phyloP scores from a whole-genome alignment of 176 grass and related monocot species.

The Ensete ventricosum region DNA sequence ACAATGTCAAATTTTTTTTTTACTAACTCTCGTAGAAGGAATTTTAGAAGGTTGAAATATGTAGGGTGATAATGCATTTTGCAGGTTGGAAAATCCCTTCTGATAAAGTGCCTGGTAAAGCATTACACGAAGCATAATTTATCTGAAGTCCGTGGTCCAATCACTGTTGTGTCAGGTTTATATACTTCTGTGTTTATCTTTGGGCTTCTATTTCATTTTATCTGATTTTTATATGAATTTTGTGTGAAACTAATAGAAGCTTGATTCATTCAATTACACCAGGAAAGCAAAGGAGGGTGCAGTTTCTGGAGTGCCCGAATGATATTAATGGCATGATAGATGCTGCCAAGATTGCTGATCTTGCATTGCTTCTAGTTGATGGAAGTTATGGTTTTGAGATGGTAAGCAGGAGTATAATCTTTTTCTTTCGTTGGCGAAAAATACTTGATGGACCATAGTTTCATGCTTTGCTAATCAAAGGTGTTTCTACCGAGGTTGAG shows the following conservation, averaged over 20 bases:
- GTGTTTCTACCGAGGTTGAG: neutral
- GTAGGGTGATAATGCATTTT: neutral
- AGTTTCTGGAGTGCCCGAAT: slow-evolving; percentile 95
- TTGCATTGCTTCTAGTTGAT: slow-evolving; percentile 83
- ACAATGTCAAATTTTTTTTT: neutral
- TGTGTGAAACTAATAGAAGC: neutral
- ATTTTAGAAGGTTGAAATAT: neutral
- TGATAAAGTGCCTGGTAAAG: slow-evolving; percentile 93
- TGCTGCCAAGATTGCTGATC: slow-evolving; percentile 97
- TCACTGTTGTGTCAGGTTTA: slow-evolving; percentile 88
- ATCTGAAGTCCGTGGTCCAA: slow-evolving; percentile 72
- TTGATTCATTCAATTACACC: neutral
- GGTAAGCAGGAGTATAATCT: slow-evolving; percentile 30
- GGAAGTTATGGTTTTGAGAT: slow-evolving; percentile 99
- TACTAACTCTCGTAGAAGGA: neutral
- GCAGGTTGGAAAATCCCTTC: slow-evolving; percentile 86
- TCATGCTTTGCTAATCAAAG: neutral
- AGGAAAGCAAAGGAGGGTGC: slow-evolving; percentile 88
- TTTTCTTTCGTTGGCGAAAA: too few species aligned
- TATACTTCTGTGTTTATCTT: neutral
- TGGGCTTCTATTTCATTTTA: neutral
- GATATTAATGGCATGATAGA: slow-evolving; percentile 99
- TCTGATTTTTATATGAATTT: neutral
- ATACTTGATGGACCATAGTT: neutral
- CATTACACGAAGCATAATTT: slow-evolving; percentile 94